Evolutionary conservation across 2,329 filamentous ascomycete species (phyloP).

Genomic region (Cladosporium sp.): DNA sequence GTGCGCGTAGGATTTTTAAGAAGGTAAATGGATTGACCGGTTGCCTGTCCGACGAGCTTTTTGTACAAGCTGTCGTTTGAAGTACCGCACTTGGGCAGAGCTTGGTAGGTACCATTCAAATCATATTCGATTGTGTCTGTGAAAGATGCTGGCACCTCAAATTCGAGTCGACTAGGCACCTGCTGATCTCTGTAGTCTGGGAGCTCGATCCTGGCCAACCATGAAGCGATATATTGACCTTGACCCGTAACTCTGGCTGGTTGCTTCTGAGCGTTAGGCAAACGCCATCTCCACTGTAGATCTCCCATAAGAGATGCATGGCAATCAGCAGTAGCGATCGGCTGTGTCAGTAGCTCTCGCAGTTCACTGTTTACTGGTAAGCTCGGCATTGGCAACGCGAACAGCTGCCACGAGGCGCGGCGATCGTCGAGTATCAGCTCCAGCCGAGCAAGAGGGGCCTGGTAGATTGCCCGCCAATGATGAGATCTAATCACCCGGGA

Average conservation of each 20-base stretch:
- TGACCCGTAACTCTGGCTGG: neutral
- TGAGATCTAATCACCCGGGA: slow-evolving; percentile 28
- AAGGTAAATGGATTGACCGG: slow-evolving; percentile 45
- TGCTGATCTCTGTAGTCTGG: slow-evolving; percentile 37
- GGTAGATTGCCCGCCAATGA: slow-evolving; percentile 42
- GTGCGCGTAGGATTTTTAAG: slow-evolving; percentile 55
- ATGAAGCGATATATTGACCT: slow-evolving; percentile 26
- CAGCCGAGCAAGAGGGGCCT: slow-evolving; percentile 33
- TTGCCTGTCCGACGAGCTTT: slow-evolving; percentile 22
- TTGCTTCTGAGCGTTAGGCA: slow-evolving; percentile 27
- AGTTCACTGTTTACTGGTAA: slow-evolving; percentile 21
- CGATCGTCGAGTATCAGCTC: slow-evolving; percentile 30
- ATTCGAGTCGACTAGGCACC: slow-evolving; percentile 41
- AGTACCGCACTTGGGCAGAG: slow-evolving; percentile 55
- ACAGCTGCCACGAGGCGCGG: slow-evolving; percentile 28
- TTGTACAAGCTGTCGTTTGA: slow-evolving; percentile 53
- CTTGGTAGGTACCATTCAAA: slow-evolving; percentile 49
- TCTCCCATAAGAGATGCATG: slow-evolving; percentile 33
- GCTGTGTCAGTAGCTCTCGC: slow-evolving; percentile 22
- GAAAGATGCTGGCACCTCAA: slow-evolving; percentile 33
- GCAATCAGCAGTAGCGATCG: slow-evolving; percentile 24
- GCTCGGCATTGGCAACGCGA: slow-evolving; percentile 17
- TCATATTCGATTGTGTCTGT: slow-evolving; percentile 20
- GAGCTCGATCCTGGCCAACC: slow-evolving; percentile 35
- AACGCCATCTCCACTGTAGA: slow-evolving; percentile 37